Conservation (phyloP, 2,329 filamentous ascomycete species). For the Apiospora pterosperma region DNA sequence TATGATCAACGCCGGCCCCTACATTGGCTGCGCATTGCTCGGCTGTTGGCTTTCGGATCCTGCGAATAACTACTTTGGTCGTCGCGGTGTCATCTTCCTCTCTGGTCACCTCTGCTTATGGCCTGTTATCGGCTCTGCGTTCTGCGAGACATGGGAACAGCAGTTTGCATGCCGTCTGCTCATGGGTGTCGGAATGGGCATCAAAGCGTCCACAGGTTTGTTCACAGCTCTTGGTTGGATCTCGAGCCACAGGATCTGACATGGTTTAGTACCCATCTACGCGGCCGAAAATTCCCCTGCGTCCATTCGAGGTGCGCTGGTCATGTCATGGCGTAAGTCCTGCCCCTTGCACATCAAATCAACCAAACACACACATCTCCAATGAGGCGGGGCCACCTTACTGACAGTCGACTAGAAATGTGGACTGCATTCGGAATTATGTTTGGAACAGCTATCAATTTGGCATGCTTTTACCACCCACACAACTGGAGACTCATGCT, state of each 20-base stretch:
- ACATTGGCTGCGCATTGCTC: constrained; percentile 42
- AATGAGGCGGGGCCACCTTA: constrained; percentile 1
- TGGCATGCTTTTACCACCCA: constrained; percentile 39
- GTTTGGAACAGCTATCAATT: constrained; percentile 58
- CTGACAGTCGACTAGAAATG: constrained; percentile 41
- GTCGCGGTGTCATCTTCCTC: constrained; percentile 68
- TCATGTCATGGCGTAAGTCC: constrained; percentile 69
- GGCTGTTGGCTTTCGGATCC: constrained; percentile 60
- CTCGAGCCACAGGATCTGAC: neutral
- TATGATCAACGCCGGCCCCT: constrained; percentile 49
- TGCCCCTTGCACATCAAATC: constrained; percentile 5
- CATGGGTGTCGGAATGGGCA: constrained; percentile 74
- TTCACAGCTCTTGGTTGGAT: constrained; percentile 32
- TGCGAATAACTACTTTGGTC: constrained; percentile 58
- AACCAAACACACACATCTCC: constrained; percentile 16
- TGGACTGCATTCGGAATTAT: constrained; percentile 62
- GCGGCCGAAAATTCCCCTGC: constrained; percentile 72
- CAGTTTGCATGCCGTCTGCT: constrained; percentile 69
- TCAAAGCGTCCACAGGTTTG: constrained; percentile 61
- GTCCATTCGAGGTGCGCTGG: constrained; percentile 67
- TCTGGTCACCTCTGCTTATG: constrained; percentile 70
- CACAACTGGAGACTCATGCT: constrained; percentile 38
- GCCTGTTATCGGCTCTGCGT: constrained; percentile 67
- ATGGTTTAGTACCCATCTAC: constrained; percentile 61
- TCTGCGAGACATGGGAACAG: constrained; percentile 69